phyloP scores from a whole-genome alignment of 805 yeast species.

The Vanderwaltozyma polyspora region DNA sequence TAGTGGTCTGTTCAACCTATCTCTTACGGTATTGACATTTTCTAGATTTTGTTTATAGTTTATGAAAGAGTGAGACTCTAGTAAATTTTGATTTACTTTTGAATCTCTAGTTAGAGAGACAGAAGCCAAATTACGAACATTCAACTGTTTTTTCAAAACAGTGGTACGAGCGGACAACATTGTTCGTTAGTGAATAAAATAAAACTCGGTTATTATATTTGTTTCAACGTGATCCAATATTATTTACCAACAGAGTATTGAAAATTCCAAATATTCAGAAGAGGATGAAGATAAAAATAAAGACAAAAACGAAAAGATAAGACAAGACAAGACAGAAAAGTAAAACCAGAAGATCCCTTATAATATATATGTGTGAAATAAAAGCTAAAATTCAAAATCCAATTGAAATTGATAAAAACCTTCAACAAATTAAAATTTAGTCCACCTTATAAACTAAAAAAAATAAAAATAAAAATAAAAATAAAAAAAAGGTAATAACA shows the following conservation, averaged over 20 bases:
- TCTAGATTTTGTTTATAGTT: conserved; percentile 86
- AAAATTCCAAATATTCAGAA: too few species aligned
- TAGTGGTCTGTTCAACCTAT: conserved; percentile 75
- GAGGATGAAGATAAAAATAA: too few species aligned
- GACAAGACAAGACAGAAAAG: too few species aligned
- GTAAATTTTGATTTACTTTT: conserved; percentile 67
- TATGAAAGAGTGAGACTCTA: conserved; percentile 76
- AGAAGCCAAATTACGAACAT: conserved; percentile 34
- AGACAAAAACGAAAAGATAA: too few species aligned
- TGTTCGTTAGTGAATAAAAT: neutral
- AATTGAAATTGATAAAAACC: too few species aligned
- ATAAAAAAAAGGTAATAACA: too few species aligned
- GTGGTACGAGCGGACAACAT: conserved; percentile 29
- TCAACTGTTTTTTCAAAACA: conserved; percentile 13
- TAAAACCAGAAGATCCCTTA: too few species aligned
- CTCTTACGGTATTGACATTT: conserved; percentile 74
- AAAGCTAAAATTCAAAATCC: too few species aligned
- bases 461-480: too few species aligned
- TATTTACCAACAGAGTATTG: neutral
- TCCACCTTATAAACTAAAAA: too few species aligned
- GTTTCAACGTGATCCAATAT: neutral
- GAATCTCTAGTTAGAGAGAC: conserved; percentile 48
- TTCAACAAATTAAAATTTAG: too few species aligned
- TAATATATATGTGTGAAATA: too few species aligned
- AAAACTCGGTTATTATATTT: neutral